Base-by-base conservation (phyloP, 805 yeast genomes). In the Candida namnaoensis region DNA sequence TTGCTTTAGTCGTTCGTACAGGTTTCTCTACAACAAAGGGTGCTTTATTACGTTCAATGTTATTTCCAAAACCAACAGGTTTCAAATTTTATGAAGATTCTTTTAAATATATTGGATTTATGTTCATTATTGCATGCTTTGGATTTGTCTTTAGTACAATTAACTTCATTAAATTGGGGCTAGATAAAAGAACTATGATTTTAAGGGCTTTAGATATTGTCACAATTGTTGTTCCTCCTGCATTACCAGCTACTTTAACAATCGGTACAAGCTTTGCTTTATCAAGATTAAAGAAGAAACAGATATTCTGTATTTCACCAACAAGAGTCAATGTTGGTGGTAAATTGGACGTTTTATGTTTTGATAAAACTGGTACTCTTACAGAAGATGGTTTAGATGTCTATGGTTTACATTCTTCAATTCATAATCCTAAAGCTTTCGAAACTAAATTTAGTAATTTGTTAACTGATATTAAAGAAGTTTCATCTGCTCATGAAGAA, bases 201-300 rank as follows among this genome's bases (percentile, higher is more conserved):
- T 66, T 93, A 42, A 74, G 99, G 51, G 98, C 98, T 0, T 67
- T 93, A 42, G 99, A 93, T 64, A 76, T 93, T 40, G 82, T 93
- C 41, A 93, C 99, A 0, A 88, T 93, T 58, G 99, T 93, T 7
- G 96, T 93, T 1, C 99, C 99, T 1, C 99, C 99, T 1, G 99
- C 99, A 0, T 70, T 93, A 37, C 99, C 99, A 0, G 99, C 99
- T 0, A 93, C 99, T 0, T 66, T 93, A 46, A 88, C 99, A 0
- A 91, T 93, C 45, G 99, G 99, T 15, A 90, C 97, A 0, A 87
- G 91, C 49, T 90, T 93, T 66, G 95, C 99, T 0, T 63, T 93
- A 25, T 69, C 78, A 28, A 71, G 98, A 46, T 67, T 93, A 47
- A 79, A 87, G 47, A 64, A 71, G 45, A 74, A 75, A 45, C 67